Evolutionary conservation across 441 rosid species (phyloP).

Genomic region (Bocquillonia castaneifolia): DNA sequence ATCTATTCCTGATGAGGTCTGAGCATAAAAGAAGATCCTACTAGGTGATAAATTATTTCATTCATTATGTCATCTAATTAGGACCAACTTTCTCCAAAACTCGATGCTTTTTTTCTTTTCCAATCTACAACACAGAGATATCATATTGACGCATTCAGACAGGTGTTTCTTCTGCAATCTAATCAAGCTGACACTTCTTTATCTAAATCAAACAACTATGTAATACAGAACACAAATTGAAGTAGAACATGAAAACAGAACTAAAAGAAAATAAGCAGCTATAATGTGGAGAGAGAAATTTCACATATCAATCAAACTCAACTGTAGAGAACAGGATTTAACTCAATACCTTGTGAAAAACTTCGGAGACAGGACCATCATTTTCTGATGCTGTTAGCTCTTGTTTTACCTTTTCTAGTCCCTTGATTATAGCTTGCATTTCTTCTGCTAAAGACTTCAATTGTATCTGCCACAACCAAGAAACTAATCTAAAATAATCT

Average conservation of each 20-base stretch:
- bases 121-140: not conserved
- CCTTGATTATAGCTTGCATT: constrained; percentile 98
- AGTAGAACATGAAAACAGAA: not conserved
- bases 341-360: constrained; percentile 64
- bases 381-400: constrained; percentile 78
- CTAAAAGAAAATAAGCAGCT: not conserved
- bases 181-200: not conserved
- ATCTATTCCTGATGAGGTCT: not conserved
- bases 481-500: constrained; percentile 15
- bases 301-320: not conserved
- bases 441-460: constrained; percentile 92
- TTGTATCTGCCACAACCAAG: constrained; percentile 65
- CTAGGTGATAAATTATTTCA: not conserved
- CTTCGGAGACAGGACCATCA: constrained; percentile 96
- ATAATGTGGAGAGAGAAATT: not conserved
- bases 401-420: constrained; percentile 87
- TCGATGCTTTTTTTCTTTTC: not conserved
- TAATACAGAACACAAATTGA: not conserved
- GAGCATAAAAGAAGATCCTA: constrained; percentile 2
- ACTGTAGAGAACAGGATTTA: constrained; percentile 9
- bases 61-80: not conserved
- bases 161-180: not conserved
- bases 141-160: not conserved
- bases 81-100: not conserved
- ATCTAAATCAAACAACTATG: not conserved